These are phyloP conservation scores for Flaveria ramosissima DNA, from an alignment of 129 eudicot genomes.

Conservation along the genomic window DNA sequence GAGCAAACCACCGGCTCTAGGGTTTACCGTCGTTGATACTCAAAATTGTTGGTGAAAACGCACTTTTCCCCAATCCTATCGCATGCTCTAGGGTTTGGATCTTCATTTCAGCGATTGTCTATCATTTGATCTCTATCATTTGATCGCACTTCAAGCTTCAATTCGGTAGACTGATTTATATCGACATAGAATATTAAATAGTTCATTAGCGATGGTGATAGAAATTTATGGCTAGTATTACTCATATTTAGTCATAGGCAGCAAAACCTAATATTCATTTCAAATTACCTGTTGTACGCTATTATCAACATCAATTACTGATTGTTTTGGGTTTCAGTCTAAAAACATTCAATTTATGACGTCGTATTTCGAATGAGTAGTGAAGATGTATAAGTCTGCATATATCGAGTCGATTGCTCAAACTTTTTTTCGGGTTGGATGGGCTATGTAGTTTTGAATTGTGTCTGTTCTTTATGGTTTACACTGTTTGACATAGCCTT, in stretches of 20 bases:
- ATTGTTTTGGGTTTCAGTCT: slow-evolving; percentile 7
- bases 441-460: not conserved
- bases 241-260: not conserved
- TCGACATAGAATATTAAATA: not conserved
- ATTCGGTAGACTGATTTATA: not conserved
- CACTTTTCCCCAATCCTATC: no score
- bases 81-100: no score
- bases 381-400: not conserved
- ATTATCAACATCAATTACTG: slow-evolving; percentile 4
- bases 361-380: not conserved
- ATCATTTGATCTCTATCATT: not conserved
- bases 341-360: not conserved
- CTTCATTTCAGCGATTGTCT: not conserved
- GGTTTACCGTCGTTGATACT: not conserved
- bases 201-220: no score
- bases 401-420: slow-evolving; percentile 7
- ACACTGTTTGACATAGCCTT: not conserved
- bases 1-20: slow-evolving; percentile 23
- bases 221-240: no score
- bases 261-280: not conserved
- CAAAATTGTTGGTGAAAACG: no score
- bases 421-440: not conserved
- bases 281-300: not conserved
- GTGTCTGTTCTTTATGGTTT: slow-evolving; percentile 16
- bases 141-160: slow-evolving; percentile 16